A percentile compares a stretch with the other conserved stretches of the same genome.
These are phyloP conservation scores for Penicillium silybi DNA, from an alignment of 495 filamentous ascomycete genomes.

Conservation along the genomic window DNA sequence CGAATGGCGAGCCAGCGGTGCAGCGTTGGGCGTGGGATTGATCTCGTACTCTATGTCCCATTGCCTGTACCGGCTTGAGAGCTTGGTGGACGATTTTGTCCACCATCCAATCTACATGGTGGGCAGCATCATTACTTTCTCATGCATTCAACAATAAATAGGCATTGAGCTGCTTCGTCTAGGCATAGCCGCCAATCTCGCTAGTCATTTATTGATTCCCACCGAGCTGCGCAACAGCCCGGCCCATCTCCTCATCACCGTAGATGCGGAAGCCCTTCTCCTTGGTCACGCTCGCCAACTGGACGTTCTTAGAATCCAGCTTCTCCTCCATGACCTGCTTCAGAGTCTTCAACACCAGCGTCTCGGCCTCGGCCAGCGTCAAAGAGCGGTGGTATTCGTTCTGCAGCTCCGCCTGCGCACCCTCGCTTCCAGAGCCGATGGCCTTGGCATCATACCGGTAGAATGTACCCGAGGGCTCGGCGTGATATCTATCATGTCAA, in stretches of 20 bases:
- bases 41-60: no score
- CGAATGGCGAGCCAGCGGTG: no score
- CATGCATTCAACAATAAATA: slow-evolving; percentile 1
- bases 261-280: slow-evolving; percentile 98
- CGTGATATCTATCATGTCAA: slow-evolving; percentile 69
- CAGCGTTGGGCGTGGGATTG: no score
- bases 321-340: slow-evolving; percentile 99
- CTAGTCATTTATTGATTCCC: slow-evolving; percentile 38
- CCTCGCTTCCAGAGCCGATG: slow-evolving; percentile 93
- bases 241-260: slow-evolving; percentile 91
- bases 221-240: slow-evolving; percentile 71
- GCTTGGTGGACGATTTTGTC: no score
- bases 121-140: neutral
- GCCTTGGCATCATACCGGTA: slow-evolving; percentile 99
- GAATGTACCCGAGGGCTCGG: slow-evolving; percentile 95
- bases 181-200: slow-evolving; percentile 16
- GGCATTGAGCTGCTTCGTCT: neutral
- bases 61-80: no score
- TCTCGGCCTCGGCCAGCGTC: slow-evolving; percentile 89
- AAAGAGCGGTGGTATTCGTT: slow-evolving; percentile 98
- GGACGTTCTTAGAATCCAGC: slow-evolving; percentile 96
- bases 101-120: neutral
- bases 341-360: slow-evolving; percentile 91
- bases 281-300: slow-evolving; percentile 95
- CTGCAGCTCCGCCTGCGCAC: slow-evolving; percentile 95